A percentile compares a stretch with the other conserved stretches of the same genome.
Evolutionary conservation across 805 yeast species (phyloP).

Genomic region (Pichia insulana): DNA sequence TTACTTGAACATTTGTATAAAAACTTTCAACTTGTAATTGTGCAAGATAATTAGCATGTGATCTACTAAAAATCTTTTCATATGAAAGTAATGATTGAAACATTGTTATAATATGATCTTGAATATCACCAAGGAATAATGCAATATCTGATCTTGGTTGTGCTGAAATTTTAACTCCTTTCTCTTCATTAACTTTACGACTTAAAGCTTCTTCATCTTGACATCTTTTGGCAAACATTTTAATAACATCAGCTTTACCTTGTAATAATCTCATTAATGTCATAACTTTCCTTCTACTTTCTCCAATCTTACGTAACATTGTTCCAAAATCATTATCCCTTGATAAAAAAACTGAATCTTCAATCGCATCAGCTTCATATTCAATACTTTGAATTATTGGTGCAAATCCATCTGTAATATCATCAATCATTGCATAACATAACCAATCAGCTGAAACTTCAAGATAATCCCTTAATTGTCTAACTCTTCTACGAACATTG

Average conservation of each 20-base stretch:
- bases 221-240: conserved; percentile 92
- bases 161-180: conserved; percentile 18
- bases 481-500: conserved; percentile 72
- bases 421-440: conserved; percentile 76
- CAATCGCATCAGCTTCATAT: conserved; percentile 75
- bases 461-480: conserved; percentile 71
- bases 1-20: conserved; percentile 73
- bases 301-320: conserved; percentile 80
- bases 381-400: conserved; percentile 73
- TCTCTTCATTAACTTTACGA: conserved; percentile 11
- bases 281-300: conserved; percentile 86
- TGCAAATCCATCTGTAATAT: conserved; percentile 77
- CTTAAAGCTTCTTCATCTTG: conserved; percentile 50
- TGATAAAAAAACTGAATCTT: conserved; percentile 77
- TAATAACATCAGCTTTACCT: conserved; percentile 93
- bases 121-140: conserved; percentile 87
- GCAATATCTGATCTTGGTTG: conserved; percentile 89
- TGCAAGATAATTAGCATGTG: conserved; percentile 88
- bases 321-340: conserved; percentile 63
- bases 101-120: conserved; percentile 95
- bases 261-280: conserved; percentile 79
- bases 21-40: conserved; percentile 91
- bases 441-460: conserved; percentile 76
- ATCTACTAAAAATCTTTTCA: conserved; percentile 87
- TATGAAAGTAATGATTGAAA: conserved; percentile 81